phyloP scores from a whole-genome alignment of 169 alveolate genomes.

The Plasmodium reichenowi region DNA sequence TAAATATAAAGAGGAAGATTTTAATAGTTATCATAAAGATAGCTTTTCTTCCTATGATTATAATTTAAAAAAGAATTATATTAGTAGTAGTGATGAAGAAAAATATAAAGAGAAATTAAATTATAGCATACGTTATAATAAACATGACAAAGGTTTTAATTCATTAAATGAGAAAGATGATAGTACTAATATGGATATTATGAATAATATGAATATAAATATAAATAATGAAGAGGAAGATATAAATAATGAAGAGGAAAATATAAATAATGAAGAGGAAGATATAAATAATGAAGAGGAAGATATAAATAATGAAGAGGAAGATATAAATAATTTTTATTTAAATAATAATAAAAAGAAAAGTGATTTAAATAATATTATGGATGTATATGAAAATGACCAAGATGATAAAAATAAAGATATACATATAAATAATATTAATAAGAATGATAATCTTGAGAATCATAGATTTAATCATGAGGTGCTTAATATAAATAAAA shows the following conservation, averaged over 20 bases:
- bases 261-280: conserved; percentile 30
- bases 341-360: conserved; percentile 14
- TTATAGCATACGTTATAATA: not conserved
- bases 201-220: conserved; percentile 11
- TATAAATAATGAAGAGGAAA: conserved; percentile 34
- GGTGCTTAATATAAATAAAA: no score
- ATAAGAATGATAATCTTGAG: not conserved
- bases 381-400: conserved; percentile 7
- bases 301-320: conserved; percentile 36
- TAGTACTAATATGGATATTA: not conserved
- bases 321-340: conserved; percentile 21
- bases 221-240: conserved; percentile 26
- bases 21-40: no score
- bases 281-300: conserved; percentile 27
- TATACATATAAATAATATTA: not conserved
- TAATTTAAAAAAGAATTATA: no score
- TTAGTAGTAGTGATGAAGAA: no score
- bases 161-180: not conserved
- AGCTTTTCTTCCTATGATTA: no score
- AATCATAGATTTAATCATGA: no score
- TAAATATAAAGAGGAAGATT: no score
- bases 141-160: not conserved
- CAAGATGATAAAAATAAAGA: not conserved
- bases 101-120: no score
- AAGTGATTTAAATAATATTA: not conserved